Base-by-base conservation (phyloP, 495 filamentous ascomycete species). In the Talaromyces ruber region DNA sequence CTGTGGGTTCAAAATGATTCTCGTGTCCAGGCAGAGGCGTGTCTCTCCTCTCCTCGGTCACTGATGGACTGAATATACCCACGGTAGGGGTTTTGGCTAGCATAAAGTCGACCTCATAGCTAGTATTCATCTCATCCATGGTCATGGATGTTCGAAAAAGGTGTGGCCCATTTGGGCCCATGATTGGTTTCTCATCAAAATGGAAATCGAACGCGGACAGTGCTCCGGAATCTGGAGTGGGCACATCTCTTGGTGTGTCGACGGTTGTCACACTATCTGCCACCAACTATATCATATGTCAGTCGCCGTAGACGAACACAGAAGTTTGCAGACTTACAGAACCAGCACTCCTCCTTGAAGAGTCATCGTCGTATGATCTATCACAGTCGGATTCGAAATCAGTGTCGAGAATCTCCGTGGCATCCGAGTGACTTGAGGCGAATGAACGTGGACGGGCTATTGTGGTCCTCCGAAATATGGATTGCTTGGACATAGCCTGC, bases 111-210 rank as follows among this genome's bases (percentile, higher is more conserved):
- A 84, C 80, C 61, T 88, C 86, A 39, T 76, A 67, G 11, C 73
- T 69, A 12, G 76, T 55, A 74, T 78, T 58, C 79, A 72, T 70
- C 26, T 61, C 55, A 45, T 65, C 54, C 18, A 43, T 68, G 47
- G 47, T 67, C 28, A 65, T 64, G 11, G 75, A 78, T 32, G 76
- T 78, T 61, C 90, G 83, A 75, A 97, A 97, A n/a, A 97, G 79
- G 76, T 96, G 93, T 3, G 92, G 93, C 4, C 93, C 92, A 64
- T 78, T 80, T 6, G 92, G 92, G 24, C 92, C 92, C 37, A 70
- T 68, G 55, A 74, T 66, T 29, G 68, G 54, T 54, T 72, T 70
- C 0, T 73, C 66, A 64, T 72, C 68, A 29, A 77, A 65, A 11
- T 79, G 76, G 53, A 86, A 85, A 54, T 79, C 68, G 67, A 82